phyloP scores from a whole-genome alignment of 208 protist genomes.

The Entamoeba dispar region DNA sequence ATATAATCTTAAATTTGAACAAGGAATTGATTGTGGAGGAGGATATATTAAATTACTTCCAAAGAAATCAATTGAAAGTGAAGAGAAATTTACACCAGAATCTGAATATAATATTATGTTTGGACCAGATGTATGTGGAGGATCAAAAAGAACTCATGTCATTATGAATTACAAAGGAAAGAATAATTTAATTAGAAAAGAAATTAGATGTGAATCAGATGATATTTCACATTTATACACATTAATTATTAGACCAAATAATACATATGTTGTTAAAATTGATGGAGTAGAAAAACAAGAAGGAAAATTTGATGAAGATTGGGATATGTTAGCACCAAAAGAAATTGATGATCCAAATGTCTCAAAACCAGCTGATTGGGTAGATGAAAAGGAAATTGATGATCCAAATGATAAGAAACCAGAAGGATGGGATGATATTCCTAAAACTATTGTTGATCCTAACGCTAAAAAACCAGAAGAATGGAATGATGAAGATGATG shows the following conservation, averaged over 20 bases:
- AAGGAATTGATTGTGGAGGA: constrained; percentile 49
- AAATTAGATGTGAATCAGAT: constrained; percentile 4
- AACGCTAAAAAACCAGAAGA: constrained; percentile 43
- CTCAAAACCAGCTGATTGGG: constrained; percentile 37
- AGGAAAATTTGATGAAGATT: constrained; percentile 31
- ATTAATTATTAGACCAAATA: constrained; percentile 30
- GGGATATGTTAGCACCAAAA: constrained; percentile 24
- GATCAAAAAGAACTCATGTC: constrained; percentile 26
- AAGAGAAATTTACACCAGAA: background rate
- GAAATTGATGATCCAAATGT: constrained; percentile 26
- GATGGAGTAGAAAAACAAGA: constrained; percentile 29
- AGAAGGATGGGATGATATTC: constrained; percentile 23
- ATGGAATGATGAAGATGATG: constrained; percentile 58
- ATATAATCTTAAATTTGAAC: constrained; percentile 44
- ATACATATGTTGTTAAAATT: constrained; percentile 38
- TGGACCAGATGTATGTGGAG: constrained; percentile 39
- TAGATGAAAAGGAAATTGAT: constrained; percentile 33
- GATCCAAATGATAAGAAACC: constrained; percentile 29
- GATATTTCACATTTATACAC: constrained; percentile 37
- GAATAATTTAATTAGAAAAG: constrained; percentile 29
- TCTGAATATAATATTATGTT: constrained; percentile 33
- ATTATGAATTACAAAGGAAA: constrained; percentile 39
- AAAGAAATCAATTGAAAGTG: background rate
- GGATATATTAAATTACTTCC: constrained; percentile 26
- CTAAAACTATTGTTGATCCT: constrained; percentile 38